Base-by-base conservation (phyloP, 176 grass and related monocot species). In the Avena eriantha region DNA sequence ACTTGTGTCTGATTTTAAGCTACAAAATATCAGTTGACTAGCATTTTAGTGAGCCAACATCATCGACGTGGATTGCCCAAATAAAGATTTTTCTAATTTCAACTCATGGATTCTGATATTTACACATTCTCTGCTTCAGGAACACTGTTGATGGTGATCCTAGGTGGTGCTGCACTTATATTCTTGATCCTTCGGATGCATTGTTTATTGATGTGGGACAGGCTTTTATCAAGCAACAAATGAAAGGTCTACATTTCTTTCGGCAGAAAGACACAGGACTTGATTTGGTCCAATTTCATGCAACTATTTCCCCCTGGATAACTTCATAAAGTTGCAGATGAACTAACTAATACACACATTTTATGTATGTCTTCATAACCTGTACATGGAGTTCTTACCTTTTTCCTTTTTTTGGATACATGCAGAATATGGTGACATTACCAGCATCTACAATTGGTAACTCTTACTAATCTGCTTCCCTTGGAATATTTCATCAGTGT, bases 361-460 rank as follows among this genome's bases (percentile, higher is more conserved):
- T 86, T 63, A 82, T 80, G 24, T 85, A 10, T 83, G 9, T 54
- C 73, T 91, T 65, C 31, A 41, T 41, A 74, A 76, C 48, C 16
- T 48, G 16, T 33, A 80, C 82, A 71, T 77, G 49, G 15, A 35
- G 3, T 76, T 83, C 36, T 88, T n/a, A 66, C 45, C 23, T 65
- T 70, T 86, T 61, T 89, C 47, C 41, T 77, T 46, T 79, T 88
- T 83, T 73, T 75, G 60, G 78, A 85, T 55, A 16, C 36, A 47
- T 92, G 80, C 96, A 98, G 96, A 98, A 85, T 98, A 94, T 43
- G 93, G 96, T 10, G 96, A 95, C 83, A 76, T 98, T 65, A 95
- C 93, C 33, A 82, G 91, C 90, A 98, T 98, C 86, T 98, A 98
- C 79, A 98, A 91, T 82, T 98, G 96, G 96, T 94, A 98, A 89